phyloP scores from a whole-genome alignment of 2,329 filamentous ascomycete genomes.

The Colletotrichum cuscutae region DNA sequence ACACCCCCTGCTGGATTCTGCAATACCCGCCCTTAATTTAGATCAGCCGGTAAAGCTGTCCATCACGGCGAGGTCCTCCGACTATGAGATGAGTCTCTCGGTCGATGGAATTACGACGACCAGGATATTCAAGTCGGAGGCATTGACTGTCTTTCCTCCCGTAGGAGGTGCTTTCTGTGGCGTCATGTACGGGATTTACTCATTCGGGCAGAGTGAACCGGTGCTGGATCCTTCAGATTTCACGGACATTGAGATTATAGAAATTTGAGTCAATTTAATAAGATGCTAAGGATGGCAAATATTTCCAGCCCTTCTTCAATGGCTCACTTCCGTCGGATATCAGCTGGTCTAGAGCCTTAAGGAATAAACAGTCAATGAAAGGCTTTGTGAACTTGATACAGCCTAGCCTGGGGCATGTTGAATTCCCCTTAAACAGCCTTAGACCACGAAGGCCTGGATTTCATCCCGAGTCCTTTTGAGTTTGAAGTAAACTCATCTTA shows the following conservation, averaged over 20 bases:
- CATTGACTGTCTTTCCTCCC: conserved; percentile 42
- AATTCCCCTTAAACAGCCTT: not conserved
- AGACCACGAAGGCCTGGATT: not conserved
- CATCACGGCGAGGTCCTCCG: conserved; percentile 35
- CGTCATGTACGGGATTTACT: conserved; percentile 45
- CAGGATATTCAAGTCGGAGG: conserved; percentile 30
- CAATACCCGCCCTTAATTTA: not conserved
- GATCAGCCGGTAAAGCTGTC: conserved; percentile 24
- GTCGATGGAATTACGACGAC: conserved; percentile 4
- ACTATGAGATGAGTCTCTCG: conserved; percentile 37
- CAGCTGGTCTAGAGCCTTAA: not conserved
- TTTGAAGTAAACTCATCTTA: not conserved
- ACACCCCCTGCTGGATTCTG: conserved; percentile 12
- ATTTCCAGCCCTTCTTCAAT: not conserved
- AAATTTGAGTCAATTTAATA: not conserved
- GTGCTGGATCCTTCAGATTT: conserved; percentile 46
- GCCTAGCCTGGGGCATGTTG: not conserved
- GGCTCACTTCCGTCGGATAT: not conserved
- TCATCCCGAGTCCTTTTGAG: not conserved
- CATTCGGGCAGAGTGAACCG: conserved; percentile 43
- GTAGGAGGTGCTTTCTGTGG: conserved; percentile 45
- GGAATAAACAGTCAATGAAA: not conserved
- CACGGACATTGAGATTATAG: conserved; percentile 35
- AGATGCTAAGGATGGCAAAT: not conserved
- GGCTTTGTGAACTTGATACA: not conserved